Conservation (phyloP, 78 protist species). For the Bodo saltans region DNA sequence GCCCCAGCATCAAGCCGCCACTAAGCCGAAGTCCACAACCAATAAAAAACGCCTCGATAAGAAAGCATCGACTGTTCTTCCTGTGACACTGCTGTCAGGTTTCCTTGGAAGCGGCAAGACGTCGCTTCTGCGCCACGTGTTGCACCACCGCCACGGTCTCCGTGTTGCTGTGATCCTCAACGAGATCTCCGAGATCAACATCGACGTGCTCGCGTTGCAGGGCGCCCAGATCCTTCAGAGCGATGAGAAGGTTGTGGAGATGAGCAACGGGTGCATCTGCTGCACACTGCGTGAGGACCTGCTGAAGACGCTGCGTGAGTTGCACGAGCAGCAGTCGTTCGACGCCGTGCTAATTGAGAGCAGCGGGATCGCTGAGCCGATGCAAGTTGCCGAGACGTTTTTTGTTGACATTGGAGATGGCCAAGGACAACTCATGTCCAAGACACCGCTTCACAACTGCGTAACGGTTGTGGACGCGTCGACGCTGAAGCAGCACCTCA, state of each 20-base stretch:
- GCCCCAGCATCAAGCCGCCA: no score
- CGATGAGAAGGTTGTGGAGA: slow-evolving; percentile 65
- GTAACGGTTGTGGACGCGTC: slow-evolving; percentile 67
- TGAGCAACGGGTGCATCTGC: slow-evolving; percentile 92
- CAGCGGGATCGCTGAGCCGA: slow-evolving; percentile 79
- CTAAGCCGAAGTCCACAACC: no score
- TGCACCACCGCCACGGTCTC: slow-evolving; percentile 32
- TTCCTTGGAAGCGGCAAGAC: slow-evolving; percentile 87
- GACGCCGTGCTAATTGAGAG: slow-evolving; percentile 59
- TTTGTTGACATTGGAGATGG: slow-evolving; percentile 36
- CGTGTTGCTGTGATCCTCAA: slow-evolving; percentile 65
- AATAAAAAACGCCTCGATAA: no score
- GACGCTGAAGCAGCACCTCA: neutral
- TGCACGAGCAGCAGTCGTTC: slow-evolving; percentile 2
- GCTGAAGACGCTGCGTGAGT: slow-evolving; percentile 47
- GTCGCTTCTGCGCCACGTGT: slow-evolving; percentile 59
- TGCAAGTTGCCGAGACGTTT: slow-evolving; percentile 86
- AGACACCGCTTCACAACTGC: slow-evolving; percentile 46
- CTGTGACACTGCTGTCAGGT: slow-evolving; percentile 79
- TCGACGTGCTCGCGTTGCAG: slow-evolving; percentile 70
- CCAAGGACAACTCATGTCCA: slow-evolving; percentile 4
- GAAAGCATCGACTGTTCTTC: no score
- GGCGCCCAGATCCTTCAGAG: neutral
- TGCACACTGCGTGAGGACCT: slow-evolving; percentile 85
- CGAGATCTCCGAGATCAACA: slow-evolving; percentile 73